Evolutionary conservation across 345 rosid genomes (phyloP), one percentile per base, ranked within the genome.

Genomic region (Eucalyptus rudis): DNA sequence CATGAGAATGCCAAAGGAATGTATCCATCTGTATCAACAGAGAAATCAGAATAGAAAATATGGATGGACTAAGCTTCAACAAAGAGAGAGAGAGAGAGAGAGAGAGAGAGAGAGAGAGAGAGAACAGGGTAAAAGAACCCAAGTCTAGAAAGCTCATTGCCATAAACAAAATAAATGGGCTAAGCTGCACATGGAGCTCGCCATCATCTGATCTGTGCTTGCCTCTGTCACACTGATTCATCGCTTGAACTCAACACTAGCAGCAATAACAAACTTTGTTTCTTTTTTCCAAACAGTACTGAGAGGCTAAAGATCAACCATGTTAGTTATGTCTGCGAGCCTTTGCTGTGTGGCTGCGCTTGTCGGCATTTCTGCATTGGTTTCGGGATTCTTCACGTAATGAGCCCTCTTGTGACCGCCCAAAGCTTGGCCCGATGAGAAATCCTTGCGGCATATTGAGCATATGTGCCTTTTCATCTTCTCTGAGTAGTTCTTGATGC

Each of bases 321-420:
- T 40, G 47, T 76, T 76, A 24, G 83, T 76, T 36, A 76, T 6
- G 83, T 71, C 83, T 11, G 29, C 15, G 14, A 76, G 83, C 47
- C 25, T 76, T 40, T 76, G 27, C 83, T 76, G 83, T 22, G 47
- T 76, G 47, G 83, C 83, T 13, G 83, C 29, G 8, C 47, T 76
- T 76, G 27, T 76, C 8, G 47, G 47, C 47, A 76, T 40, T 76
- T 76, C 47, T 40, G 83, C 83, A 19, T 76, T 76, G 47, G 83
- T 8, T 76, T 36, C 83, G 3, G 83, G 47, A 13, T 76, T 76
- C 83, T 76, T 76, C 13, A 4, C 76, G 52, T 88, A 56, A 86
- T 88, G 87, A 62, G 29, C 58, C 86, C 56, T 54, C 86, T 83
- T 80, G 87, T 96, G 99, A 71, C 97, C 95, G 58, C 95, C 97